These are phyloP conservation scores for Wickerhamomyces rabaulensis DNA, from an alignment of 805 yeast genomes.

Conservation along the genomic window DNA sequence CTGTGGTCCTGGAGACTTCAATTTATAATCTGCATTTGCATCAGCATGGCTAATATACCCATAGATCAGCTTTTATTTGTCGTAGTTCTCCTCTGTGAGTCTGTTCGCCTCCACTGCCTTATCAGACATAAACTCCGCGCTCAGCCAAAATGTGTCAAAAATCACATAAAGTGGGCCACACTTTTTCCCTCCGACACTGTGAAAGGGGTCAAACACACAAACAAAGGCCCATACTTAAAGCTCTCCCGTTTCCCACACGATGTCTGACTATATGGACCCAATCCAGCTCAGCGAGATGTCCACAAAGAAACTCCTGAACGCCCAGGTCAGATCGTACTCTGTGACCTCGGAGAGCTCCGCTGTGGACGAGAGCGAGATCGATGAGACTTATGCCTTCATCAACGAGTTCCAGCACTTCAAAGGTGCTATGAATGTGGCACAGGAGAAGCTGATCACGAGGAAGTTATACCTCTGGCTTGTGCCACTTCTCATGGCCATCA, in stretches of 20 bases:
- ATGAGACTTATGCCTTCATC: background rate
- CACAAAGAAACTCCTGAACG: background rate
- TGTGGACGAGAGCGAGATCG: background rate
- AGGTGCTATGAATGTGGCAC: background rate
- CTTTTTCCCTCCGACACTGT: background rate
- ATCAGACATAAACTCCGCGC: no score
- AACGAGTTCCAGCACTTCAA: background rate
- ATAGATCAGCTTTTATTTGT: background rate
- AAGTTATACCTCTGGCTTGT: background rate
- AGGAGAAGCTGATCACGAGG: background rate
- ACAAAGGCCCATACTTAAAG: no score
- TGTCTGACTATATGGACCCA: no score
- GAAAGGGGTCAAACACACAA: background rate
- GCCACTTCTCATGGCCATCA: background rate
- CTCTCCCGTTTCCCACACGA: no score
- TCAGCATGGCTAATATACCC: background rate
- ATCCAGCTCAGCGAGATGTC: background rate
- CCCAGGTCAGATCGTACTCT: background rate
- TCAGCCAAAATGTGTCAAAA: background rate
- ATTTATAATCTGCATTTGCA: no score
- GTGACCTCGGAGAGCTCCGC: background rate
- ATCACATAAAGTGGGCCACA: background rate
- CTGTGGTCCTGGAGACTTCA: no score
- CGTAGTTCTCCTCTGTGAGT: no score
- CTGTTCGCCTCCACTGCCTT: background rate